Base-by-base conservation (phyloP, 768 basidiomycete genomes). In the Ramaria sp. region DNA sequence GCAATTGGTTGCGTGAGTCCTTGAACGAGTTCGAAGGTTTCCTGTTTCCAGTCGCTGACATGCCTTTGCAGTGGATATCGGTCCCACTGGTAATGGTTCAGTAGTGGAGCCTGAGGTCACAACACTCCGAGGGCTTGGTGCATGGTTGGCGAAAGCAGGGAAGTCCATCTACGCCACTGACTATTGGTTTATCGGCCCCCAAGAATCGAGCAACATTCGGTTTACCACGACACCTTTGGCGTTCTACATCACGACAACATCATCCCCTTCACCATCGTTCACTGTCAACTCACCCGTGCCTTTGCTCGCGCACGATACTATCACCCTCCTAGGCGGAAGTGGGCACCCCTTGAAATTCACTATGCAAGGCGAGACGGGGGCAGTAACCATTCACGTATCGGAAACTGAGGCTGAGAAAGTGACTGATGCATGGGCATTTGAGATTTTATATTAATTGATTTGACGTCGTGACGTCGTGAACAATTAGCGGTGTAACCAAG, bases 1-100 rank as follows among this genome's bases (percentile, higher is more conserved):
- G 82, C 12, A 82, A 83, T 63, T 83, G 53, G 53, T 17, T 54
- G 43, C 4, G 41, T 54, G 12, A 31, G 53, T 54, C 31, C 31
- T 37, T 48, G 45, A 47, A 13, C 11, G 1, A 31, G 13, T 50
- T n/a, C 3, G 13, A n/a, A 27, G 11, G 13, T 31, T 37, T 37
- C 9, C 34, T 7, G 13, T n/a, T 20, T 30, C 13, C 17, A 31
- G 13, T 53, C 2, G 17, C 22, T 52, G 20, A 42, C 37, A 38
- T 27, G 24, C 43, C 34, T 30, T 24, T 13, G 15, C 24, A 54
- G 53, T 45, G 41, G 53, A 54, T 33, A 54, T 54, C n/a, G 53
- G 53, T 17, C 53, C 53, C 22, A 54, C 22, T 4, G 38, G 20
- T 7, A 54, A 54, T 22, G 53, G 53, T 41, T 22, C 38, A 20